Evolutionary conservation across 345 rosid species (phyloP), one percentile per base, ranked within the genome.

Genomic region (Fremontodendron californicum): DNA sequence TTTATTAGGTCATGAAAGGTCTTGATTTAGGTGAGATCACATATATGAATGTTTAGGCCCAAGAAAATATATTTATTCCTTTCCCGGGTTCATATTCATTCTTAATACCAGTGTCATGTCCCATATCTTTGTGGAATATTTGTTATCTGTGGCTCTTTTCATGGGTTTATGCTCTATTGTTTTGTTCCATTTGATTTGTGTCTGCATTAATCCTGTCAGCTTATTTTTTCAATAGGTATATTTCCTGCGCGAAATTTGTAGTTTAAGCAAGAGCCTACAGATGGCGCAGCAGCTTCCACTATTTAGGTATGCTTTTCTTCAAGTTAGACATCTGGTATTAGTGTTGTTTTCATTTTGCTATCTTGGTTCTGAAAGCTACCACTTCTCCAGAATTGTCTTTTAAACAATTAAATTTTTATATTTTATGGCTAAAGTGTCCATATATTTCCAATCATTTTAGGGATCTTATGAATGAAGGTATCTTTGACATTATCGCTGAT

Each of bases 221-320:
- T 52, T 80, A 33, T 66, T 73, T 73, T 37, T 78, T 39, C 77
- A 77, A 81, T 40, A 95, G 99, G 98, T 93, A 23, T 77, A 84
- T 78, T 91, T 95, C 88, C 85, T 93, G 88, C 93, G 86, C 7
- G 99, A 95, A 72, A 93, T 90, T 85, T 95, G 98, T 80, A 84
- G 90, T 84, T 85, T 91, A 83, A 85, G 90, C 89, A 95, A 91
- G 88, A 89, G 89, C 82, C 85, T 92, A 77, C 98, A 90, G 78
- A 89, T 92, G 94, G 95, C 87, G 74, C 97, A 90, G 88, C 94
- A 91, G 85, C 88, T 94, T 76, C 94, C 91, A 65, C 84, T 95
- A 61, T 89, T 88, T 87, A 85, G 88, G 99, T 91, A 84, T 52
- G 75, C 73, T 66, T 55, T 48, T 74, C 65, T 75, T 42, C 45